A percentile compares a stretch with the other conserved stretches of the same genome.
These are phyloP conservation scores for Penicillium italicum DNA, from an alignment of 2,329 filamentous ascomycete species.

Conservation along the genomic window DNA sequence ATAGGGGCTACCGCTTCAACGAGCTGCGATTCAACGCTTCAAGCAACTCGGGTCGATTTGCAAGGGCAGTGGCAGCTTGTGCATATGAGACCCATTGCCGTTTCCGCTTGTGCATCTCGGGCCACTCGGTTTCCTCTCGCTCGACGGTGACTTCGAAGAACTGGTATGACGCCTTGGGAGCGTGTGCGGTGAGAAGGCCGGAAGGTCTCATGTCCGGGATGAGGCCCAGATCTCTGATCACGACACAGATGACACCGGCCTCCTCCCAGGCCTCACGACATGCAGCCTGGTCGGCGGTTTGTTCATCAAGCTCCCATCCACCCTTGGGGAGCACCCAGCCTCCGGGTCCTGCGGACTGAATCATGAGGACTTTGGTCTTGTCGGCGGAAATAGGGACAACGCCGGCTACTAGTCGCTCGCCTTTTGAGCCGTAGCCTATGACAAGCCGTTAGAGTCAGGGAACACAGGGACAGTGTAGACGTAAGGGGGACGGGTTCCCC, in stretches of 20 bases:
- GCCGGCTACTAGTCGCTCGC: conserved; percentile 91
- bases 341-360: conserved; percentile 85
- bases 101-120: conserved; percentile 86
- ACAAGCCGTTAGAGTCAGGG: conserved; percentile 19
- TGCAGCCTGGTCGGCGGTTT: conserved; percentile 76
- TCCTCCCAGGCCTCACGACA: conserved; percentile 96
- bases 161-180: conserved; percentile 64
- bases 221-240: conserved; percentile 79
- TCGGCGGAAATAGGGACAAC: conserved; percentile 85
- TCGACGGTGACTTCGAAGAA: conserved; percentile 79
- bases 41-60: conserved; percentile 76
- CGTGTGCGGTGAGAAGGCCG: conserved; percentile 50
- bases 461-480: conserved; percentile 1
- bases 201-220: conserved; percentile 74
- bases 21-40: conserved; percentile 82
- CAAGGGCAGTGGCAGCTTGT: conserved; percentile 74
- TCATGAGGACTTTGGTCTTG: conserved; percentile 83
- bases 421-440: conserved; percentile 82
- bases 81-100: conserved; percentile 85
- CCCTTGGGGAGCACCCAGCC: conserved; percentile 98
- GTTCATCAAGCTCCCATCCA: conserved; percentile 94
- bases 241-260: conserved; percentile 81
- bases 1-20: conserved; percentile 50
- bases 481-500: conserved; percentile 8
- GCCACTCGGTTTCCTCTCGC: conserved; percentile 83